These are phyloP conservation scores for Cyclotella cryptica DNA, from an alignment of 108 stramenopile species.

Conservation along the genomic window DNA sequence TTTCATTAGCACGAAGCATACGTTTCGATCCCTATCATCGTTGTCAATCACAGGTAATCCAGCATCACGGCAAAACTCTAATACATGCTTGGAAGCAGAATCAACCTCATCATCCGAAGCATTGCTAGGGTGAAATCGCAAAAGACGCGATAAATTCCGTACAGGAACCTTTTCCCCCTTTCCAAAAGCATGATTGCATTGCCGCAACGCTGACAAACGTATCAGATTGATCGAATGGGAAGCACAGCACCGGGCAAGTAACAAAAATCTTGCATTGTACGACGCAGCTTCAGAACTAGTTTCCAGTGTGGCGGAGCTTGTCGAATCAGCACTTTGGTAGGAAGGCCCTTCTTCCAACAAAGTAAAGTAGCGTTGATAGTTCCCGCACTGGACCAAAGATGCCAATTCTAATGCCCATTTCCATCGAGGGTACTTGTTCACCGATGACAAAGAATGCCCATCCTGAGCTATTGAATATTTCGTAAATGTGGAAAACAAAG, in stretches of 20 bases:
- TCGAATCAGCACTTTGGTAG: background rate
- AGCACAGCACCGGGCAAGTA: slow-evolving; percentile 53
- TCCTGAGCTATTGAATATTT: slow-evolving; percentile 16
- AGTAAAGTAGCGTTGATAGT: slow-evolving; percentile 46
- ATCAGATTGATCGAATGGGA: slow-evolving; percentile 49
- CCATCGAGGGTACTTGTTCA: slow-evolving; percentile 46
- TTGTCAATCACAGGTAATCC: slow-evolving; percentile 50
- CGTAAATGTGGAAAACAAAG: slow-evolving; percentile 45
- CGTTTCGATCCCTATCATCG: background rate
- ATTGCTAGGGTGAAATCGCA: slow-evolving; percentile 24
- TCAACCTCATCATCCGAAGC: background rate
- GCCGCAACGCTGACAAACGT: slow-evolving; percentile 32
- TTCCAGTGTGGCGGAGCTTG: slow-evolving; percentile 7
- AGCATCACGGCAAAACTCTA: slow-evolving; percentile 50
- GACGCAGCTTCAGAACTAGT: slow-evolving; percentile 14
- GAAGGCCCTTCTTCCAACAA: slow-evolving; percentile 42
- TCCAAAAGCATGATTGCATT: slow-evolving; percentile 52
- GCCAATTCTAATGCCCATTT: slow-evolving; percentile 58
- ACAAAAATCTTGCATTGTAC: slow-evolving; percentile 38
- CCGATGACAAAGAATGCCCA: background rate
- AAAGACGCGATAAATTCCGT: slow-evolving; percentile 34
- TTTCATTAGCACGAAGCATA: slow-evolving; percentile 42
- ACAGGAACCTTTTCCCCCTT: slow-evolving; percentile 49
- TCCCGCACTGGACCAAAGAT: slow-evolving; percentile 44
- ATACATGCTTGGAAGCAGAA: background rate